Conservation (phyloP, 305 asterid species). For the Nicotiana rustica region DNA sequence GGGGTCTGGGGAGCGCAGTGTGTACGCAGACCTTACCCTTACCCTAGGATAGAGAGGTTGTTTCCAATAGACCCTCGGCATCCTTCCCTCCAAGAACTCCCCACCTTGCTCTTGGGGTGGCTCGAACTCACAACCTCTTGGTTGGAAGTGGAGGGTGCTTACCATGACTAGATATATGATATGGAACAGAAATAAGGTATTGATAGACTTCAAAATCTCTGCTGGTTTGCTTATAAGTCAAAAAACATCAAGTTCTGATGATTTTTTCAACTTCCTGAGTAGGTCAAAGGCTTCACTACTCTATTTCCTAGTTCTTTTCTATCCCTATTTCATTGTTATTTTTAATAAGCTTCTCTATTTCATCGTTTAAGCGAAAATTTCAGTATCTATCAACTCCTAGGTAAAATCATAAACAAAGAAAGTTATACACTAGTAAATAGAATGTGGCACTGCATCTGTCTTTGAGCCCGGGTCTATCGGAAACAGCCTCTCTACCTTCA, state of each 20-base stretch:
- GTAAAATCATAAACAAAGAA: background rate
- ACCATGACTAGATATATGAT: background rate
- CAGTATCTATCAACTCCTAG: background rate
- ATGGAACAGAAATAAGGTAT: conserved; percentile 1
- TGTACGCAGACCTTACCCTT: no score
- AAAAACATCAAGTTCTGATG: background rate
- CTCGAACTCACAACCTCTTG: no score
- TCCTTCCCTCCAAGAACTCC: no score
- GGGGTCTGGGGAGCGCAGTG: no score
- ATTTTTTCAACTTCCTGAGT: background rate
- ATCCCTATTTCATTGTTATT: background rate
- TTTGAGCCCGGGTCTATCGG: no score
- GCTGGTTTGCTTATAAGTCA: background rate
- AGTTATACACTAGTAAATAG: background rate
- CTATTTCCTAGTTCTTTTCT: background rate
- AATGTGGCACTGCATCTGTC: background rate
- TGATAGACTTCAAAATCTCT: background rate
- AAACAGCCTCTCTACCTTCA: no score
- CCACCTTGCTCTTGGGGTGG: no score
- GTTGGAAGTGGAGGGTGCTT: no score
- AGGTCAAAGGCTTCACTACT: conserved; percentile 6
- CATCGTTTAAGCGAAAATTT: background rate
- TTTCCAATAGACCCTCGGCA: no score
- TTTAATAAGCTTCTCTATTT: background rate
- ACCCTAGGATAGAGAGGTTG: no score